A percentile compares a stretch with the other conserved stretches of the same genome.
Conservation (phyloP, 2,329 filamentous ascomycete genomes). For the Clarireedia monteithiana region DNA sequence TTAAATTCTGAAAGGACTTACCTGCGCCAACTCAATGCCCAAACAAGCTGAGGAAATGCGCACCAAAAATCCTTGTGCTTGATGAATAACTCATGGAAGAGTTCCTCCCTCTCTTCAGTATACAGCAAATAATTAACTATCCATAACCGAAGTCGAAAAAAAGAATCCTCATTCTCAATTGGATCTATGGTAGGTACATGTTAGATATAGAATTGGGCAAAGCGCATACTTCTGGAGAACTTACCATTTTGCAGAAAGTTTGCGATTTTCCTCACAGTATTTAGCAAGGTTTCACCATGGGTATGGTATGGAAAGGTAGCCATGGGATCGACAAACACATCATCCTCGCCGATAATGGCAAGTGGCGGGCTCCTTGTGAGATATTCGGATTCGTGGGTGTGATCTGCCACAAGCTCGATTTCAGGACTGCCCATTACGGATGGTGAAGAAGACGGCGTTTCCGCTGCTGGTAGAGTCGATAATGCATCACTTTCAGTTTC, state of each 20-base stretch:
- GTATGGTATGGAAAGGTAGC: conserved; percentile 37
- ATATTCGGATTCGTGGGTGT: conserved; percentile 24
- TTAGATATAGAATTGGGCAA: conserved; percentile 14
- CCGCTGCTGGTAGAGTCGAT: conserved; percentile 23
- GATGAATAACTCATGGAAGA: conserved; percentile 36
- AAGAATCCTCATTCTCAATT: conserved; percentile 36
- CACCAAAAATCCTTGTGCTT: conserved; percentile 44
- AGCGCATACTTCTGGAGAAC: conserved; percentile 22
- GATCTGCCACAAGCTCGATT: conserved; percentile 24
- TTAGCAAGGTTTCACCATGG: conserved; percentile 16
- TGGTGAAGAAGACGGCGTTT: conserved; percentile 27
- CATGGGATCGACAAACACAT: conserved; percentile 34
- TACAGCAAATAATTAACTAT: conserved; percentile 41
- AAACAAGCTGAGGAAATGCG: conserved; percentile 43
- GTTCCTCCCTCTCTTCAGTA: conserved; percentile 28
- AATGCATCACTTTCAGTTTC: conserved; percentile 27
- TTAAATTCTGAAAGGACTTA: conserved; percentile 25
- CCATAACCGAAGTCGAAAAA: conserved; percentile 42
- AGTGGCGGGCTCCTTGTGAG: conserved; percentile 20
- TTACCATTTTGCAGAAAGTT: conserved; percentile 32
- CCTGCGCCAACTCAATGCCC: conserved; percentile 34
- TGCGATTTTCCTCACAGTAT: conserved; percentile 23
- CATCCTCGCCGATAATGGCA: conserved; percentile 25
- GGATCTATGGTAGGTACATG: conserved; percentile 31
- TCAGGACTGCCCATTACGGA: conserved; percentile 25